Base-by-base conservation (phyloP, 1,284 basidiomycete species). In the Clitocybe nebularis region DNA sequence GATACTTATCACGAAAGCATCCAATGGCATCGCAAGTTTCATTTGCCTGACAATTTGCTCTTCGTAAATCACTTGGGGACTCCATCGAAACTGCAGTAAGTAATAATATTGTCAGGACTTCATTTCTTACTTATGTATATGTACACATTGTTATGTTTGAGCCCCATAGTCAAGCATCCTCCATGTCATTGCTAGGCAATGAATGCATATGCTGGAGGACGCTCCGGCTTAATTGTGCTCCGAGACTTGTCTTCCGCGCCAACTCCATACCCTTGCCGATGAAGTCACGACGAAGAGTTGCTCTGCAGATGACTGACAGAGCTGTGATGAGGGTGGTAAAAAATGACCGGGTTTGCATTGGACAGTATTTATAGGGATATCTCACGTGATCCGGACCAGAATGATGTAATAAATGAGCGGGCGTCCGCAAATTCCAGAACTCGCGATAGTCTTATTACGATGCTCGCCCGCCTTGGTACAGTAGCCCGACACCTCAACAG, bases 141-240 rank as follows among this genome's bases (percentile, higher is more conserved):
- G n/a, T n/a, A n/a, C n/a, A n/a, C n/a, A n/a, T n/a, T n/a, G n/a
- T n/a, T 41, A 11, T 84, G 78, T 85, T 53, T 57, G 79, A 76
- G 74, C 74, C 58, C 51, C 82, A 83, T 81, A 85, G 82, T 85
- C 82, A 82, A 85, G 78, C 79, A 70, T 67, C 67, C 70, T 64
- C 75, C 74, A 75, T 62, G 56, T 70, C 73, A 67, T 59, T 60
- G 61, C 55, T 53, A 44, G 56, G 55, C 62, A 60, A 59, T 64
- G 67, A 63, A 56, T 57, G 60, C 59, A 51, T 53, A 52, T 55
- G 63, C 67, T 75, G 61, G 71, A 67, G 72, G 67, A 64, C 63
- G 77, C 81, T 84, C 82, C 83, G 83, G 82, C 83, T 85, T 85
- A 85, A 82, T 81, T 84, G 81, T 68, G 68, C 75, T 69, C 79